Evolutionary conservation across 495 filamentous ascomycete genomes (phyloP), one percentile per base, ranked within the genome.

Genomic region (Aspergillus indologenus): DNA sequence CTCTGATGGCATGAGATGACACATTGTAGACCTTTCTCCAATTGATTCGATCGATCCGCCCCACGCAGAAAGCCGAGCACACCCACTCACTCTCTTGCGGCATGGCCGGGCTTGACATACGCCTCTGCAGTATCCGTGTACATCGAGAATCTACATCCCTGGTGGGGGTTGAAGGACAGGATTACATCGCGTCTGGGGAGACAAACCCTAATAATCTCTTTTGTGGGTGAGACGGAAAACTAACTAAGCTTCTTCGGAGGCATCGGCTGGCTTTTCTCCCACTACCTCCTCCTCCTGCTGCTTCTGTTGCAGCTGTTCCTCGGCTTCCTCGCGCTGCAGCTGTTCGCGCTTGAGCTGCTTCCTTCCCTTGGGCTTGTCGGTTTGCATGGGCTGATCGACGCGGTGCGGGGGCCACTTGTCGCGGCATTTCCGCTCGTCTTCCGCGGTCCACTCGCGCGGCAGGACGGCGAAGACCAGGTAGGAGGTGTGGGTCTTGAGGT

Each of bases 401-500:
- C 58, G 63, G n/a, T 70, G 61, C 9, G 84, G 76, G 3, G 83
- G 79, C 81, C 87, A 93, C 58, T 77, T 81, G 57, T 76, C 80
- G 47, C 74, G 71, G 26, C 85, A 89, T 17, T 73, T 78, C n/a
- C 79, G 76, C 73, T 99, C 94, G 64, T 96, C 89, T 61, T 88
- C 89, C 50, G 84, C 87, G 0, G 75, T 85, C 95, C 94, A 98
- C 53, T 88, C 87, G 51, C 84, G 77, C 14, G 95, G 95, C 54
- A 99, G 73, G 5, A 94, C 75, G 1, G 95, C 94, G 81, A 99
- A 98, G 6, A 95, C 88, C 17, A 99, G 80, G 71, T 98, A 99
- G 14, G 87, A 91, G 0, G 94, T 99, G 72, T 99, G 94, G 11
- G 85, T 92, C 81, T 96, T 96, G 29, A 97, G 71, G 74, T 99